These are phyloP conservation scores for Sistotremastrum niveocremeum DNA, from an alignment of 768 basidiomycete species.

Conservation along the genomic window DNA sequence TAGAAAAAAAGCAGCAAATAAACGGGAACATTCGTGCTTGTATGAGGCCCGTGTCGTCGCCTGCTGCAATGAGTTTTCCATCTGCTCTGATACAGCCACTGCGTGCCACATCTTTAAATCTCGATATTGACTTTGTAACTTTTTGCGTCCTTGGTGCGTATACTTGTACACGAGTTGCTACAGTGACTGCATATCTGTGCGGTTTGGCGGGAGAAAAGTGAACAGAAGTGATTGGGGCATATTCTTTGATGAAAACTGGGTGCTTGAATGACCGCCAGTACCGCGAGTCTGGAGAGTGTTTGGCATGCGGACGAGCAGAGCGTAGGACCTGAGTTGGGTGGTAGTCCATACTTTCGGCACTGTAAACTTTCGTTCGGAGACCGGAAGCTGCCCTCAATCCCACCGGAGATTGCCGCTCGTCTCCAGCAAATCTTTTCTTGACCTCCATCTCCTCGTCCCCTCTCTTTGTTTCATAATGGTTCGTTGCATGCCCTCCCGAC, in stretches of 20 bases:
- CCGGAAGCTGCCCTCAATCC: slow-evolving; percentile 13
- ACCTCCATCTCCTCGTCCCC: neutral
- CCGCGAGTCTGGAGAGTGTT: slow-evolving; percentile 60
- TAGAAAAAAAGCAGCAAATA: neutral
- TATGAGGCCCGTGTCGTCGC: slow-evolving; percentile 85
- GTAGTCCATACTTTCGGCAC: slow-evolving; percentile 52
- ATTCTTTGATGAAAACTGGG: slow-evolving; percentile 94
- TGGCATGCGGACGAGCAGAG: slow-evolving; percentile 43
- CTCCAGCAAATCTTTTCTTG: neutral
- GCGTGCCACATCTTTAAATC: slow-evolving; percentile 93
- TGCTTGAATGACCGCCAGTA: slow-evolving; percentile 82
- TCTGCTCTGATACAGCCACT: slow-evolving; percentile 82
- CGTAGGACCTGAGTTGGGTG: slow-evolving; percentile 54
- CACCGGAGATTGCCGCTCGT: neutral
- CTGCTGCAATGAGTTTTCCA: slow-evolving; percentile 90
- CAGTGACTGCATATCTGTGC: slow-evolving; percentile 91
- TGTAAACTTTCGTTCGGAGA: neutral
- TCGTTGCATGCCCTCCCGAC: slow-evolving; percentile 5
- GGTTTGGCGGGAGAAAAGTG: slow-evolving; percentile 83
- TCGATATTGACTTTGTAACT: slow-evolving; percentile 87
- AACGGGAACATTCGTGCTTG: slow-evolving; percentile 29
- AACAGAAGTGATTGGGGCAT: slow-evolving; percentile 87
- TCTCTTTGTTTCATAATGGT: neutral
- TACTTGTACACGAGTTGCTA: slow-evolving; percentile 85
- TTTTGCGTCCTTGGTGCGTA: slow-evolving; percentile 95